Percentiles rank a stretch among this genome's conserved stretches.
Conservation (phyloP, 306 rosid species). For the Pachyrhizus erosus region DNA sequence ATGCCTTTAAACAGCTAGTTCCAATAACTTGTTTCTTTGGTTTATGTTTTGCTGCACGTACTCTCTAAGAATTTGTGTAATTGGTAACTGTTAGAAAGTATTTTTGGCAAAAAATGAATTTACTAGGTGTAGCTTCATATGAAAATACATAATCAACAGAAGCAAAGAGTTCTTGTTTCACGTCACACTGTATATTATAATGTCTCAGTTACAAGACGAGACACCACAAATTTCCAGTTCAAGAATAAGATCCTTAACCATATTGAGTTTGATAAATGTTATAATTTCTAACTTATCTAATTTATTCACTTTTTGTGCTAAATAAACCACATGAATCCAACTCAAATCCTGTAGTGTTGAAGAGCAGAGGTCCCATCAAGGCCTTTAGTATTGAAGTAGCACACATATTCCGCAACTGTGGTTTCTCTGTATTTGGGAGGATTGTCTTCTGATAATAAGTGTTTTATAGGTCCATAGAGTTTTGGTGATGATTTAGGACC, state of each 20-base stretch:
- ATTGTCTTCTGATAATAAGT: conserved; percentile 36
- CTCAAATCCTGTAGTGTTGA: conserved; percentile 41
- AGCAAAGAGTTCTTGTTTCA: too few relatives aligned
- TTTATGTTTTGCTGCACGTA: background rate
- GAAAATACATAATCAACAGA: too few relatives aligned
- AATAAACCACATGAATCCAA: conserved; percentile 15
- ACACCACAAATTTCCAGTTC: background rate
- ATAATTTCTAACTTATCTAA: background rate
- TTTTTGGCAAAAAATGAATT: too few relatives aligned
- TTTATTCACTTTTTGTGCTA: background rate
- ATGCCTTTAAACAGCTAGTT: background rate
- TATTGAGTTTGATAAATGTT: conserved; percentile 12
- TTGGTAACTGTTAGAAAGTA: too few relatives aligned
- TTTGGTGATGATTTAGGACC: conserved; percentile 1
- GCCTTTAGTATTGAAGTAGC: conserved; percentile 27
- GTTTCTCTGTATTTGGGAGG: conserved; percentile 43
- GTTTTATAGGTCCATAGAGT: conserved; percentile 40
- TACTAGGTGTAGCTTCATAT: too few relatives aligned
- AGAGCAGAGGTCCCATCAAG: conserved; percentile 43
- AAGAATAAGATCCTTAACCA: background rate
- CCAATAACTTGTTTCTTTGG: background rate
- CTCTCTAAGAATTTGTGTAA: too few relatives aligned
- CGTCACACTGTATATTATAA: background rate
- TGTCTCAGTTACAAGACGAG: background rate
- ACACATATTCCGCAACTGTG: conserved; percentile 29